phyloP scores from a whole-genome alignment of 305 asterid species.

The Solanum hybrid region DNA sequence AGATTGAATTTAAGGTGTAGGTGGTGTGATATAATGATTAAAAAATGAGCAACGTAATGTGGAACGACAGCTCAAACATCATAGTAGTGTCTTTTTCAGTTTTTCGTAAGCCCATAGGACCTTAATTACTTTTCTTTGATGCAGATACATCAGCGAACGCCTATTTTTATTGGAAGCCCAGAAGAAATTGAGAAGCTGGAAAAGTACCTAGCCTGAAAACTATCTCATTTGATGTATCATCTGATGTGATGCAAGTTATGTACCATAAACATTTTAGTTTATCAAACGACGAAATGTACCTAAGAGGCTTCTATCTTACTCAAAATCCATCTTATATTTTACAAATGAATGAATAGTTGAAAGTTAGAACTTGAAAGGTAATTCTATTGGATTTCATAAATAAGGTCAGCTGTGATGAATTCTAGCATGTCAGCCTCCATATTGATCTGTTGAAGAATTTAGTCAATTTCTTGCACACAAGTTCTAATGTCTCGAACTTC shows the following conservation, averaged over 20 bases:
- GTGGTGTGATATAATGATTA: background rate
- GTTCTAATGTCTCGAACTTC: background rate
- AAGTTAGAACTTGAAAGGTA: background rate
- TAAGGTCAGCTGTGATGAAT: background rate
- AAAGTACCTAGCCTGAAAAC: constrained; percentile 34
- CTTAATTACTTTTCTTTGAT: background rate
- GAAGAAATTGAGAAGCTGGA: constrained; percentile 59
- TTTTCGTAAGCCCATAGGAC: background rate
- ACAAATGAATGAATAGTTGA: background rate
- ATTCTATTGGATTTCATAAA: background rate
- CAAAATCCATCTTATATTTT: background rate
- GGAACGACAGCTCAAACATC: background rate
- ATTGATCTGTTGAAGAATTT: background rate
- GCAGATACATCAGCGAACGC: constrained; percentile 82
- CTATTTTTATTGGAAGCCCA: constrained; percentile 77
- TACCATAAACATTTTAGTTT: background rate
- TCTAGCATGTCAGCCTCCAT: background rate
- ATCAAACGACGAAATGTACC: background rate
- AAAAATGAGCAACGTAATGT: background rate
- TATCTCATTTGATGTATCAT: background rate
- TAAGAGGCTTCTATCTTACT: background rate
- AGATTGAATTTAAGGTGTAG: background rate
- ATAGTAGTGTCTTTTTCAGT: background rate
- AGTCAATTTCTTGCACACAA: background rate
- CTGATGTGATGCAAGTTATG: background rate